A percentile compares a stretch with the other conserved stretches of the same genome.
These are phyloP conservation scores for Penicillium sp. DNA, from an alignment of 2,329 filamentous ascomycete species.

Conservation along the genomic window DNA sequence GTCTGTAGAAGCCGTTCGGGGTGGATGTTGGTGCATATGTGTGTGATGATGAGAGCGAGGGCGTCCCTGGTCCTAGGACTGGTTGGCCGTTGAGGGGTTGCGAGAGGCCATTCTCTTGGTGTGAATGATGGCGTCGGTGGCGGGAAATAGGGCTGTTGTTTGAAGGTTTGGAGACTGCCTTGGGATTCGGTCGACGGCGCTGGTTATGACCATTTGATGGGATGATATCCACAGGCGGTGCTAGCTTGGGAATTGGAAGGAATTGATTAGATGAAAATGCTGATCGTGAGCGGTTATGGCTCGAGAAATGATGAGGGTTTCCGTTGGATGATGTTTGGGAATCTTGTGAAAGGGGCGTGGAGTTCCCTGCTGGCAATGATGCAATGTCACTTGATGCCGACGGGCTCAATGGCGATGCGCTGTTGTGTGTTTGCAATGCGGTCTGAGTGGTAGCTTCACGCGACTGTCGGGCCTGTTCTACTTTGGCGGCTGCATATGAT, in stretches of 20 bases:
- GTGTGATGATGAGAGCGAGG: slow-evolving; percentile 30
- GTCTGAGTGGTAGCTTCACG: slow-evolving; percentile 49
- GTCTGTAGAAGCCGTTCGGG: slow-evolving; percentile 25
- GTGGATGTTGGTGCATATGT: slow-evolving; percentile 22
- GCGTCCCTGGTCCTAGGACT: slow-evolving; percentile 32
- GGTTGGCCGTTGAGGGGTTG: slow-evolving; percentile 22
- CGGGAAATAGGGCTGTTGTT: slow-evolving; percentile 26
- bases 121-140: slow-evolving; percentile 35
- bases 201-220: slow-evolving; percentile 31
- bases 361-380: slow-evolving; percentile 24
- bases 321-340: slow-evolving; percentile 12
- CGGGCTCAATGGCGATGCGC: slow-evolving; percentile 8
- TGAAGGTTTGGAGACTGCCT: slow-evolving; percentile 25
- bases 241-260: slow-evolving; percentile 36
- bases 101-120: slow-evolving; percentile 29
- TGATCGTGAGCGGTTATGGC: slow-evolving; percentile 18
- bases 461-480: slow-evolving; percentile 84
- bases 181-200: slow-evolving; percentile 42
- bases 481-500: slow-evolving; percentile 91
- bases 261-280: slow-evolving; percentile 23
- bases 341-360: slow-evolving; percentile 13
- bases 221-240: slow-evolving; percentile 47
- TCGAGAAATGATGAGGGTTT: slow-evolving; percentile 12
- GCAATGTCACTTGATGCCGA: slow-evolving; percentile 72
- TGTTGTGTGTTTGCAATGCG: slow-evolving; percentile 16